A percentile compares a stretch with the other conserved stretches of the same genome.
Conservation (phyloP, 2,329 filamentous ascomycete genomes). For the Didymella sp. region DNA sequence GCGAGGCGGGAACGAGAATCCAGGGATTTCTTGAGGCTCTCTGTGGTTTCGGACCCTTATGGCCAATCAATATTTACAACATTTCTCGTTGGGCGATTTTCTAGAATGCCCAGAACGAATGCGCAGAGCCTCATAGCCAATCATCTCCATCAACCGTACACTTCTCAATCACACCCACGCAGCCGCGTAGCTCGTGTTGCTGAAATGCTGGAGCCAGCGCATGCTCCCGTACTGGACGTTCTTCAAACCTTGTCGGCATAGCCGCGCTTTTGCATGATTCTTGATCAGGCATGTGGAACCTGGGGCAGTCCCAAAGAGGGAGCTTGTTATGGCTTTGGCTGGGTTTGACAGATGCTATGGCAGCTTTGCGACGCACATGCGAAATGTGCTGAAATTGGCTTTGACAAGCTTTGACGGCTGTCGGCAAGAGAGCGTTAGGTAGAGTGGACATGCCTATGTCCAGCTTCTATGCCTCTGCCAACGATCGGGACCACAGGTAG, state of each 20-base stretch:
- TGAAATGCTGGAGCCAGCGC: slow-evolving; percentile 10
- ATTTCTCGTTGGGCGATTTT: slow-evolving; percentile 10
- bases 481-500: background rate
- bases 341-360: background rate
- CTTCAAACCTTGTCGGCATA: background rate
- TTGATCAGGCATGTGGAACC: background rate
- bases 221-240: background rate
- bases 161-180: slow-evolving; percentile 6
- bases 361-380: background rate
- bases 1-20: background rate
- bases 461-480: background rate
- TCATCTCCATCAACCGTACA: background rate
- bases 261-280: background rate
- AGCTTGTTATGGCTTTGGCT: background rate
- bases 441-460: background rate
- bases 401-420: background rate
- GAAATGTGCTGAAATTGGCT: background rate
- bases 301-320: background rate
- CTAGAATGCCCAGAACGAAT: background rate
- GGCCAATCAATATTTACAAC: background rate
- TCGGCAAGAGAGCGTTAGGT: no score
- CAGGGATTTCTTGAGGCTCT: background rate
- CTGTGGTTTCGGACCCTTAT: background rate
- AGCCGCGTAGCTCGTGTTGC: background rate
- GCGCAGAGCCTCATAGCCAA: slow-evolving; percentile 2